A percentile compares a stretch with the other conserved stretches of the same genome.
Conservation (phyloP, 2,329 filamentous ascomycete species). For the Chaetomium sp. region DNA sequence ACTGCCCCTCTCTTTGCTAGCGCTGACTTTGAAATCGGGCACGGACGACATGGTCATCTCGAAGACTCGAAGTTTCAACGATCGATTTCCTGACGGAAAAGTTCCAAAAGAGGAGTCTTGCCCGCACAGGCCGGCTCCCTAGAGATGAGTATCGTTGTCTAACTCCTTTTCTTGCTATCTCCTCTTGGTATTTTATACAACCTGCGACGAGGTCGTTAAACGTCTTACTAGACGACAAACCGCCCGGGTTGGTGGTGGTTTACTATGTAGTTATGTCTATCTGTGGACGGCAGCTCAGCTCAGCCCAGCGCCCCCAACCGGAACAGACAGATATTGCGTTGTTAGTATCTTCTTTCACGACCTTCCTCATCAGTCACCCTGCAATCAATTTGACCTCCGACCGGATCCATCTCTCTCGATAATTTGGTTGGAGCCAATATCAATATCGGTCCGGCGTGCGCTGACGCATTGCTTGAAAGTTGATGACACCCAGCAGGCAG, state of each 20-base stretch:
- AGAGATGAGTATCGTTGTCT: background rate
- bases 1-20: background rate
- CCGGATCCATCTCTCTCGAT: background rate
- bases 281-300: too few relatives aligned
- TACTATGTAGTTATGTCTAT: too few relatives aligned
- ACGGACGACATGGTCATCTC: background rate
- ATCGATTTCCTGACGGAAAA: background rate
- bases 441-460: conserved; percentile 14
- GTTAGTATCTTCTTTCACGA: background rate
- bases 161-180: background rate
- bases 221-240: too few relatives aligned
- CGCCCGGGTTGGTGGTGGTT: too few relatives aligned
- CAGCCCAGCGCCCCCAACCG: too few relatives aligned
- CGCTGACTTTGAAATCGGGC: background rate
- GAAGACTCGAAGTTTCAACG: background rate
- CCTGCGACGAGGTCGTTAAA: too few relatives aligned
- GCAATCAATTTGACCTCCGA: background rate
- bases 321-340: too few relatives aligned
- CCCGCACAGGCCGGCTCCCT: background rate
- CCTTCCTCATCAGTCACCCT: background rate
- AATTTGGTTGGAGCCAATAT: conserved; percentile 17
- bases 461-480: conserved; percentile 16
- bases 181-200: too few relatives aligned
- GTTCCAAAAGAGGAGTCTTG: background rate
- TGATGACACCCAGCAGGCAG: conserved; percentile 12